Conservation (phyloP, 371 early-diverging fungal species). For the Haplosporangium sp. region DNA sequence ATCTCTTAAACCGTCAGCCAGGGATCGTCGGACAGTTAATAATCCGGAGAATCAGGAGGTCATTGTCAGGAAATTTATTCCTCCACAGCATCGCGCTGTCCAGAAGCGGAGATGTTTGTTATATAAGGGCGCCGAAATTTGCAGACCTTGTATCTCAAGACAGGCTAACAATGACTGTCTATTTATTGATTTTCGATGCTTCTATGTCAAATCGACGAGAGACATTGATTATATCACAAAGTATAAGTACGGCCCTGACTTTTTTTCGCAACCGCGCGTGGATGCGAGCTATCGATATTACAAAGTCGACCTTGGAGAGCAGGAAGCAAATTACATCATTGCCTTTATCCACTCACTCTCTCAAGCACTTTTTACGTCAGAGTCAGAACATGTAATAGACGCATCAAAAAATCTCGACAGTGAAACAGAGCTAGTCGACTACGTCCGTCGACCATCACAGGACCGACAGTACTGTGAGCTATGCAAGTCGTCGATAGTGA, state of each 20-base stretch:
- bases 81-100: not conserved
- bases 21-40: not conserved
- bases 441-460: constrained; percentile 8
- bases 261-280: not conserved
- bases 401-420: not conserved
- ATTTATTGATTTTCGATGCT: not conserved
- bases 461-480: constrained; percentile 64
- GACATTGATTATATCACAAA: not conserved
- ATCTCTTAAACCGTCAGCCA: too few species aligned
- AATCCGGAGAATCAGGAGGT: not conserved
- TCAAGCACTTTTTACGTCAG: not conserved
- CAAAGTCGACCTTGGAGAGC: constrained; percentile 8
- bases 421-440: not conserved
- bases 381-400: not conserved
- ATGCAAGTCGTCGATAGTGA: constrained; percentile 63
- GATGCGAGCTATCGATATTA: not conserved
- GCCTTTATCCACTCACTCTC: not conserved
- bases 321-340: not conserved
- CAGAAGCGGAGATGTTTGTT: not conserved
- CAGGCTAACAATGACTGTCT: not conserved
- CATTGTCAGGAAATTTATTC: not conserved
- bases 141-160: not conserved
- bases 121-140: not conserved
- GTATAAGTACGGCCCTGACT: constrained; percentile 7
- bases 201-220: not conserved